Conservation (phyloP, 306 rosid genomes). For the Fragaria iinumae region DNA sequence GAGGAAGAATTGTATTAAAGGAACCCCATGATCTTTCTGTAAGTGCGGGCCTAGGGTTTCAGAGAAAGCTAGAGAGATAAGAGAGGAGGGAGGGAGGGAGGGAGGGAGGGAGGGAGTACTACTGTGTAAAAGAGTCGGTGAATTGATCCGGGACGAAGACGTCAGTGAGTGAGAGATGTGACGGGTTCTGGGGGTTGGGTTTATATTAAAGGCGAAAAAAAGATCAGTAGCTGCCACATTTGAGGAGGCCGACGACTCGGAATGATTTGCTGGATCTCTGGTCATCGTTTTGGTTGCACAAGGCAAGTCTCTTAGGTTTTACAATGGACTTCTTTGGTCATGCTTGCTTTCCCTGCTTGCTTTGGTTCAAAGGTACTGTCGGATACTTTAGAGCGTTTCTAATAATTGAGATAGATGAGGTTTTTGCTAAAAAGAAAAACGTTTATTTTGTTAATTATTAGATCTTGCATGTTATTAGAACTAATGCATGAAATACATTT, state of each 20-base stretch:
- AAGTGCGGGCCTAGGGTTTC: slow-evolving; percentile 32
- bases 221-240: not conserved
- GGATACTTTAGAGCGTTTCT: not conserved
- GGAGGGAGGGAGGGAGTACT: not conserved
- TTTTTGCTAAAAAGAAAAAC: too few relatives aligned
- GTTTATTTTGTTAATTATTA: too few relatives aligned
- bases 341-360: not conserved
- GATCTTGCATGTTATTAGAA: too few relatives aligned
- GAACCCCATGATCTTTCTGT: slow-evolving; percentile 28
- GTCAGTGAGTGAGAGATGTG: slow-evolving; percentile 21
- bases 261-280: slow-evolving; percentile 5
- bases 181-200: slow-evolving; percentile 3
- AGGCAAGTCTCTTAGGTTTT: not conserved
- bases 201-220: slow-evolving; percentile 16
- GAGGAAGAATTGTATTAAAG: slow-evolving; percentile 22
- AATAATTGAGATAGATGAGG: not conserved
- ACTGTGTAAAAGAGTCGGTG: not conserved
- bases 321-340: not conserved
- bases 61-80: not conserved
- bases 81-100: not conserved
- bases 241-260: not conserved
- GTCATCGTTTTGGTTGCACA: slow-evolving; percentile 11
- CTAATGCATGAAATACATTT: too few relatives aligned
- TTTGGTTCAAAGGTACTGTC: not conserved
- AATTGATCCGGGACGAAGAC: not conserved